Evolutionary conservation across 2,329 filamentous ascomycete genomes (phyloP).

Genomic region (Ceratocystis ficicola): DNA sequence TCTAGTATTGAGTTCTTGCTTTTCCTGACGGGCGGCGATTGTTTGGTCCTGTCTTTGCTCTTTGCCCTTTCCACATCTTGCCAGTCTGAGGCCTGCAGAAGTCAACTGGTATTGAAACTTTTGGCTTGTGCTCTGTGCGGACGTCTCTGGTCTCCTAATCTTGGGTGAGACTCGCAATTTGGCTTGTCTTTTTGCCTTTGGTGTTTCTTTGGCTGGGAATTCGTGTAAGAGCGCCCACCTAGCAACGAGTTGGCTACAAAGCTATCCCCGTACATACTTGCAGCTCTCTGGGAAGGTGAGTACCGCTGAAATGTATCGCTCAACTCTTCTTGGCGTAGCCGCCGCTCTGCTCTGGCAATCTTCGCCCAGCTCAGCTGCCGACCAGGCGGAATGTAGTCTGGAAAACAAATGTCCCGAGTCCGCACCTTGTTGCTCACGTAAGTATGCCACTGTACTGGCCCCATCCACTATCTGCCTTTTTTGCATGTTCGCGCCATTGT

Average conservation of each 20-base stretch:
- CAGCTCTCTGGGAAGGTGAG: background rate
- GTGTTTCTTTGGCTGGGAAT: too few species aligned
- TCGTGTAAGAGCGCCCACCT: background rate
- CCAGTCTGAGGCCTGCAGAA: background rate
- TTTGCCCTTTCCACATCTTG: background rate
- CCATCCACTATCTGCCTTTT: background rate
- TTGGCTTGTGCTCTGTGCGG: background rate
- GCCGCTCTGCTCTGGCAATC: constrained; percentile 11
- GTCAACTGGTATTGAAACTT: background rate
- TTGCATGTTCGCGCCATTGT: background rate
- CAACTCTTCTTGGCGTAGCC: constrained; percentile 12
- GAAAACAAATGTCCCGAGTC: constrained; percentile 55
- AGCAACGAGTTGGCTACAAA: background rate
- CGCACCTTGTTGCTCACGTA: constrained; percentile 70
- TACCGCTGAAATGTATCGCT: constrained; percentile 9
- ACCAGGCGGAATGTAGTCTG: constrained; percentile 35
- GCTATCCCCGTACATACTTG: background rate
- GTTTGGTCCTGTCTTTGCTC: too few species aligned
- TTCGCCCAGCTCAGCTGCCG: constrained; percentile 10
- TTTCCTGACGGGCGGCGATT: too few species aligned
- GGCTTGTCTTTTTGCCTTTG: too few species aligned
- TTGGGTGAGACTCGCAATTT: too few species aligned
- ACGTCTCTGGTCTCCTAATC: too few species aligned
- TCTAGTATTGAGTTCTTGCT: background rate
- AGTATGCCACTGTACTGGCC: constrained; percentile 31